Percentiles rank a stretch among this genome's conserved stretches.
Evolutionary conservation across 768 basidiomycete species (phyloP).

Genomic region (Botryobasidium botryosum): DNA sequence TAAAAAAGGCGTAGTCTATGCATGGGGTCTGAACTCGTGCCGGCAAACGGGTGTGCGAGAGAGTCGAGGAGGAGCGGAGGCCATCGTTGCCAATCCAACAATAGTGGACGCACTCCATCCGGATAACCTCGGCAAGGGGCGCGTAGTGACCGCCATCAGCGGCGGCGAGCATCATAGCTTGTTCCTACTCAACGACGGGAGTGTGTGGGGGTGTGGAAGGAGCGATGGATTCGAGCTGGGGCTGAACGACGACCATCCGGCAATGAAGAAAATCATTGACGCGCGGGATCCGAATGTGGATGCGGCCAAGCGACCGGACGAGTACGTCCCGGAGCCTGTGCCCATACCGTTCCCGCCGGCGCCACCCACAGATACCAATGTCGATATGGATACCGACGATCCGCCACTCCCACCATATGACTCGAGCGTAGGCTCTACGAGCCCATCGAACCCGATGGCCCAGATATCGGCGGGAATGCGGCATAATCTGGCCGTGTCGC

Average conservation of each 20-base stretch:
- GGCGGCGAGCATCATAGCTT: conserved; percentile 84
- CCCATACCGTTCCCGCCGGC: conserved; percentile 25
- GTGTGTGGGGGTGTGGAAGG: conserved; percentile 76
- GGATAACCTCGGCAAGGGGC: conserved; percentile 35
- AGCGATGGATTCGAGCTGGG: conserved; percentile 76
- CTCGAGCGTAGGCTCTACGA: neutral
- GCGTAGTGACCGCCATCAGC: conserved; percentile 48
- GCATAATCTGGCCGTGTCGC: conserved; percentile 25
- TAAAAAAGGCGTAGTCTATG: conserved; percentile 68
- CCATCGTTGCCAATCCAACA: conserved; percentile 44
- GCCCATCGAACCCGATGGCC: conserved; percentile 17
- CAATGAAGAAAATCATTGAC: conserved; percentile 4
- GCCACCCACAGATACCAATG: conserved; percentile 7
- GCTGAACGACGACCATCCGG: conserved; percentile 26
- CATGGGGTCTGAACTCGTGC: conserved; percentile 32
- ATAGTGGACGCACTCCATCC: conserved; percentile 44
- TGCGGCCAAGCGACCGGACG: conserved; percentile 2
- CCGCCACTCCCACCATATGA: conserved; percentile 14
- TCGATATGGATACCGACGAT: conserved; percentile 15
- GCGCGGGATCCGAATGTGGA: neutral
- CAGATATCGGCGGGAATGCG: conserved; percentile 23
- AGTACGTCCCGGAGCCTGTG: conserved; percentile 7
- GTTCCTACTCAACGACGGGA: conserved; percentile 70
- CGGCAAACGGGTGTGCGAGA: neutral
- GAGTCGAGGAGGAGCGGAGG: conserved; percentile 17